Evolutionary conservation across 345 rosid genomes (phyloP).

Genomic region (Punica granatum): DNA sequence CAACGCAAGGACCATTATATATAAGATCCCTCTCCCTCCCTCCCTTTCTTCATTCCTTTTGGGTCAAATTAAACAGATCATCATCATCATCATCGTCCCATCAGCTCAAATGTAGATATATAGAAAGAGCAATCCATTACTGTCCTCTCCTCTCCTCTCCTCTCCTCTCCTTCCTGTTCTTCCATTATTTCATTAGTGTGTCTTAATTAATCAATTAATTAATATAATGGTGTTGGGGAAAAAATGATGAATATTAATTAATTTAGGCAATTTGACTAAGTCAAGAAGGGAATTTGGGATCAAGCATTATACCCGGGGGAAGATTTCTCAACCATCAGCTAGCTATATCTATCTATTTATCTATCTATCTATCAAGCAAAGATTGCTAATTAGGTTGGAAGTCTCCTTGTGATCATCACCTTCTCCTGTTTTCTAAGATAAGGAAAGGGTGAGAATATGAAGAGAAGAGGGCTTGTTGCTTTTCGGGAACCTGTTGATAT

Average conservation of each 20-base stretch:
- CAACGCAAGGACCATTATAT: neutral
- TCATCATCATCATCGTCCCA: no score
- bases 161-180: no score
- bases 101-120: no score
- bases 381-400: constrained; percentile 23
- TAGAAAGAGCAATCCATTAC: no score
- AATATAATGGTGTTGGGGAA: neutral
- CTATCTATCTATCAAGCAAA: no score
- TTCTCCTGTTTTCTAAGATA: constrained; percentile 14
- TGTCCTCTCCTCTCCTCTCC: no score
- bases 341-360: no score
- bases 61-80: neutral
- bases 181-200: no score
- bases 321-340: neutral
- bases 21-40: no score
- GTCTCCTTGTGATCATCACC: constrained; percentile 18
- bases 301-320: constrained; percentile 8
- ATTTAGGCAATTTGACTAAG: constrained; percentile 17
- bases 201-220: no score
- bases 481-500: neutral
- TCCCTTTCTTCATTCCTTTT: neutral
- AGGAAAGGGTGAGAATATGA: neutral
- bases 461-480: constrained; percentile 9
- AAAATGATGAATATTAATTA: neutral
- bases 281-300: constrained; percentile 5